These are phyloP conservation scores for Raddia distichophylla DNA, from an alignment of 176 grass and related monocot species.

Conservation along the genomic window DNA sequence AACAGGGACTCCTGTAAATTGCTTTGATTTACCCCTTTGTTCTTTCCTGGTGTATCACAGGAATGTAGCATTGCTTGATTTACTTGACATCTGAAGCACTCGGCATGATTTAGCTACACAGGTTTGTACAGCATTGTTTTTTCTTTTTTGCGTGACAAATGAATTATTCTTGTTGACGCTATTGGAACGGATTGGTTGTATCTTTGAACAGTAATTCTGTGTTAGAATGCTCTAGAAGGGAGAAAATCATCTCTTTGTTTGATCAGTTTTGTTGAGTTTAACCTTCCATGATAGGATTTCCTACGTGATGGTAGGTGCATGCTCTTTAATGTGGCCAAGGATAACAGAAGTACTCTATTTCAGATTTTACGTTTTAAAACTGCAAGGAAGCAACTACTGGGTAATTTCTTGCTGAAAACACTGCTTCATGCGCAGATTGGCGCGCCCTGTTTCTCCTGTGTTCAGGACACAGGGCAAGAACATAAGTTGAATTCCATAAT, in stretches of 20 bases:
- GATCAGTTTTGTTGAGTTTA: background rate
- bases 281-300: background rate
- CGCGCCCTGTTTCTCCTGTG: background rate
- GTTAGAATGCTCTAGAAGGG: background rate
- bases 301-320: background rate
- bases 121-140: background rate
- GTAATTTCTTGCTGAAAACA: background rate
- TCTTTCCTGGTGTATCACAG: constrained; percentile 23
- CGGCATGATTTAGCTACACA: constrained; percentile 22
- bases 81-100: background rate
- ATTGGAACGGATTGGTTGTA: background rate
- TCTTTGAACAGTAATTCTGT: background rate
- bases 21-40: background rate
- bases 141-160: background rate
- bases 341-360: background rate
- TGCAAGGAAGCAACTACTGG: background rate
- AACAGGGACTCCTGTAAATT: background rate
- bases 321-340: background rate
- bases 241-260: background rate
- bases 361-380: background rate
- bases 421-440: background rate
- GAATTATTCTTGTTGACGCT: background rate
- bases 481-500: background rate
- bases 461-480: background rate
- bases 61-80: constrained; percentile 23